Conservation (phyloP, 73 alveolate species). For the Diophrys appendiculata region DNA sequence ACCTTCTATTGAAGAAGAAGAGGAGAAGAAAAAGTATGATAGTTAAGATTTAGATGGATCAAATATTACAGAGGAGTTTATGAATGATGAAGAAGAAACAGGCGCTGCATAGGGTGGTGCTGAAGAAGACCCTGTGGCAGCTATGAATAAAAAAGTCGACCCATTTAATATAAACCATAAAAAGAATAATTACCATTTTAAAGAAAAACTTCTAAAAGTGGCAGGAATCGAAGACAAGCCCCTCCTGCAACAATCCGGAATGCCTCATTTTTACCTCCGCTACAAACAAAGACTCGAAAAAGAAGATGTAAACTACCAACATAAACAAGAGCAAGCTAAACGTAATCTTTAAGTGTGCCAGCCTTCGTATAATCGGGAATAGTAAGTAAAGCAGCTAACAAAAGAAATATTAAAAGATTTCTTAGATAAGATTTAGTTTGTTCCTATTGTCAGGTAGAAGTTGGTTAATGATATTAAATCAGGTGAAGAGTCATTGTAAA, state of each 20-base stretch:
- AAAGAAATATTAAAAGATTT: constrained; percentile 15
- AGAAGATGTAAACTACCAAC: not conserved
- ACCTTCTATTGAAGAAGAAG: not conserved
- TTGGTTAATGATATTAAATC: not conserved
- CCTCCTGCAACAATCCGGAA: constrained; percentile 7
- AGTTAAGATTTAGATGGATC: constrained; percentile 1
- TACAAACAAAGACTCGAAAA: constrained; percentile 17
- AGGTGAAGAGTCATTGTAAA: not conserved
- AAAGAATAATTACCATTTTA: constrained; percentile 38
- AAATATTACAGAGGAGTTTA: constrained; percentile 40
- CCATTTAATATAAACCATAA: constrained; percentile 56
- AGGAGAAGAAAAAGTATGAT: not conserved
- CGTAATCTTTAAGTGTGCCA: constrained; percentile 23
- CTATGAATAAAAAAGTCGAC: constrained; percentile 28
- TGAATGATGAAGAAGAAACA: constrained; percentile 53
- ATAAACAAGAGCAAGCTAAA: constrained; percentile 26
- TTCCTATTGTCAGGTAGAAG: not conserved
- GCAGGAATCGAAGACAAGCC: constrained; percentile 41
- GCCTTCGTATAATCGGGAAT: constrained; percentile 29
- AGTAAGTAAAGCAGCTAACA: constrained; percentile 9
- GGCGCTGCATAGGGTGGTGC: not conserved
- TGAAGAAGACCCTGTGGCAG: constrained; percentile 26
- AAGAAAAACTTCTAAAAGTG: constrained; percentile 37
- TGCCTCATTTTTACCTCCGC: constrained; percentile 12
- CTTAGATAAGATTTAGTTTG: constrained; percentile 11